Evolutionary conservation across 1,284 basidiomycete genomes (phyloP), one percentile per base, ranked within the genome.

Genomic region (Austroboletus novae-zelandiae): DNA sequence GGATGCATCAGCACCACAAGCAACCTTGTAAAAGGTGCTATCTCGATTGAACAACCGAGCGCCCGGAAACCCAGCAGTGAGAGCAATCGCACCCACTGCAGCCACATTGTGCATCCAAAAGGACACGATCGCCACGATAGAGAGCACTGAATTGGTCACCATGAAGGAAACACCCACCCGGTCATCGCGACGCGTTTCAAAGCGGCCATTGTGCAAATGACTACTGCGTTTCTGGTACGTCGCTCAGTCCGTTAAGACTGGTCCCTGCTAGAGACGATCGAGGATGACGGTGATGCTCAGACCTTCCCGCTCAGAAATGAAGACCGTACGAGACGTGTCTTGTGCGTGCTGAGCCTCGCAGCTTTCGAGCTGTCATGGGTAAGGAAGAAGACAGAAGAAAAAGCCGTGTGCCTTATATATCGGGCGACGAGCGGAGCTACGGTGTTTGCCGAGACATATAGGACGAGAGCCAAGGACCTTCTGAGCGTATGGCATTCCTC

Each of bases 261-360:
- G 35, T 36, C 35, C 71, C 78, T 40, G 71, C 72, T 67, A 79
- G 75, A 73, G 76, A 66, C 78, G 58, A 72, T 77, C 72, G 50
- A 72, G 71, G 72, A 67, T 72, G 76, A 75, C 65, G 71, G 57
- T 56, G 69, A 77, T 71, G 64, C 78, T 81, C 80, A 81, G 79
- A 81, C 78, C 79, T 79, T 81, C 77, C 79, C 77, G 75, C 78
- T 79, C 76, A 74, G 68, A 58, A 76, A 49, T 43, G 61, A 55
- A 67, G 67, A 70, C 50, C 54, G 53, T 37, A 23, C 29, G 25
- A 14, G 14, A 48, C 55, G 42, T 45, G 62, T 64, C 65, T 64
- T 70, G 75, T 77, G 32, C 32, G 32, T 34, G 32, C 32, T n/a
- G 32, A 34, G 32, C 32, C 13, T 34, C 32, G 32, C 15, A 34